Evolutionary conservation across 768 basidiomycete genomes (phyloP), one percentile per base, ranked within the genome.

Genomic region (Suillus brevipes): DNA sequence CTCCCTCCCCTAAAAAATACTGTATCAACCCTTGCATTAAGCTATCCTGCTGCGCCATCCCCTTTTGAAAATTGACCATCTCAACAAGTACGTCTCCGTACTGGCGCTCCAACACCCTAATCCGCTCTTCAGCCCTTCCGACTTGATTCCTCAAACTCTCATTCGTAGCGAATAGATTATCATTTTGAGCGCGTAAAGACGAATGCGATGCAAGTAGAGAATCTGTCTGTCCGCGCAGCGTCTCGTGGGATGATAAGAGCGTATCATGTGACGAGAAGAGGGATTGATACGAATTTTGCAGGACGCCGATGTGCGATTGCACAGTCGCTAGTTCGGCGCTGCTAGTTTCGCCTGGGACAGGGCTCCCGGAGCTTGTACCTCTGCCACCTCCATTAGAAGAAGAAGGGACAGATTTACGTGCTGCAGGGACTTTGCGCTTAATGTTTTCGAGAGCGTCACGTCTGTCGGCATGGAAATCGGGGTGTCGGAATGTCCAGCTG

Each of bases 31-130:
- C 87, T 77, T 93, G 90, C 86, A 93, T 89, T 62, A 94, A 75
- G 49, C 86, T 87, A 69, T 96, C 94, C 80, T 94, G 92, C 77
- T 93, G 89, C 38, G 89, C 90, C 86, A 89, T 86, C 68, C 85
- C 87, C 65, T 85, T 78, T 77, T 90, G 89, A 73, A 89, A 89
- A 68, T 83, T 82, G 71, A 89, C 87, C 82, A 91, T 86, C 76
- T 91, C 89, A 67, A 82, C 81, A 40, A 90, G 84, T 57, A 89
- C 86, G 64, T 84, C 85, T 73, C 88, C 85, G 74, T 90, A 90
- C 70, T 86, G 86, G 61, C 79, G 79, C 71, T 89, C 87, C 16
- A 91, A 78, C 58, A 81, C 84, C 31, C 82, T 82, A 66, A 89
- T 79, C 59, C 87, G 86, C 4, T 80, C 75, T 65, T 87, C 83